Evolutionary conservation across 2,329 filamentous ascomycete species (phyloP), one percentile per base, ranked within the genome.

Genomic region (Simplicillium aogashimaense): DNA sequence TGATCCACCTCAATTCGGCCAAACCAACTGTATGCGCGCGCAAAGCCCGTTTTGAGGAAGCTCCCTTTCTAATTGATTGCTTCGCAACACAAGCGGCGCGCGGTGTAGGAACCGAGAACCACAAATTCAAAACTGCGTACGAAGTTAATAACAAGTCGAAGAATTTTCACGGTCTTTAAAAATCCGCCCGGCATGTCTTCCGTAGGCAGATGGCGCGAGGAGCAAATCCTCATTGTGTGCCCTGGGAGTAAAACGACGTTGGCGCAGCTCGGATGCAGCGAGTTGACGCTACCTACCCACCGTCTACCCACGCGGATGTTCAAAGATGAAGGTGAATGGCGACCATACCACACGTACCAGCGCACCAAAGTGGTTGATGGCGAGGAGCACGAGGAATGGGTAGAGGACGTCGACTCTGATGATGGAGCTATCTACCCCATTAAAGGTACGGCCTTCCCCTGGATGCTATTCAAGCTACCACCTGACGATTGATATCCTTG

Each of bases 241-340:
- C 83, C 84, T 29, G 89, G 89, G 56, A 95, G 88, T 59, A 81
- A 84, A 64, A 90, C 82, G 48, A 95, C 88, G 43, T 78, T 94
- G 66, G 89, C 88, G 50, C 88, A 95, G 72, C 76, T 95, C 32
- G 89, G 89, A 38, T 83, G 92, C 52, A 81, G 80, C 52, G 89
- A 95, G 67, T 82, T 97, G 60, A 94, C 89, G 29, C 89, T 88
- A 34, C 87, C 92, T n/a, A 75, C 81, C 46, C 77, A 86, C 59
- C 85, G 88, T 50, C 76, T 97, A 50, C 80, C 85, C 28, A 95
- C 90, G 62, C 83, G 92, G 67, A 95, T 98, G 88, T 98, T 97
- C 39, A 78, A 81, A 50, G 88, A 94, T 43, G 80, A 84, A 56
- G 88, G 78, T 56, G 84, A 90, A 28, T 79, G 72, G 67, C 60